Percentiles rank a stretch among this genome's conserved stretches.
Evolutionary conservation across 441 rosid genomes (phyloP).

Genomic region (Gossypium schwendimanii): DNA sequence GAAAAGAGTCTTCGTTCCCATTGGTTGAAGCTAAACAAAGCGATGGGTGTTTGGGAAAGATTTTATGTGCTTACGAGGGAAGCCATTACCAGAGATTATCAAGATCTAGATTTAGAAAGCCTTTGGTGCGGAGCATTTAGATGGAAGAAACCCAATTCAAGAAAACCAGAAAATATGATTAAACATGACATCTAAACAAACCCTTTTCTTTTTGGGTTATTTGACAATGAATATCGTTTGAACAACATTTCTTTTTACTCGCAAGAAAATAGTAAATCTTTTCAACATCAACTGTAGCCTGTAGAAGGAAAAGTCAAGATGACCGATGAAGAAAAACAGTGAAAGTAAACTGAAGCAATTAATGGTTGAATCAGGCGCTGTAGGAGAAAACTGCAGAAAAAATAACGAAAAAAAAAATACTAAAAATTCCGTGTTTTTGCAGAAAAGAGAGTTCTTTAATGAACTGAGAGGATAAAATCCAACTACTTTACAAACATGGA

Average conservation of each 20-base stretch:
- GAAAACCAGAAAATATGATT: constrained; percentile 13
- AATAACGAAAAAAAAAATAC: too few species aligned
- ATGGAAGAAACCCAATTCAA: constrained; percentile 27
- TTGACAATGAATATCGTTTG: background rate
- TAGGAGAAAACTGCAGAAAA: constrained; percentile 4
- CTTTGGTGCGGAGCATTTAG: constrained; percentile 3
- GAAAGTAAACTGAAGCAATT: constrained; percentile 14
- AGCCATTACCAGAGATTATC: constrained; percentile 37
- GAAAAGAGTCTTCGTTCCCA: background rate
- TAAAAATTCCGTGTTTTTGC: background rate
- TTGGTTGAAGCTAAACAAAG: background rate
- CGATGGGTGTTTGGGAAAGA: constrained; percentile 19
- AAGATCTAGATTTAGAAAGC: constrained; percentile 37
- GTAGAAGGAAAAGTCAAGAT: constrained; percentile 1
- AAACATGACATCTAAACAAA: constrained; percentile 20
- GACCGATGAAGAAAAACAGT: background rate
- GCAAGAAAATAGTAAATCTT: constrained; percentile 9
- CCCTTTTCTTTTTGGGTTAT: background rate
- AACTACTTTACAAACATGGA: background rate
- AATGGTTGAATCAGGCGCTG: constrained; percentile 18
- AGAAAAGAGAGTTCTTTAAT: constrained; percentile 9
- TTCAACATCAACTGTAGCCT: background rate
- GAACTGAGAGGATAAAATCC: constrained; percentile 14
- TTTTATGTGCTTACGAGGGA: constrained; percentile 26
- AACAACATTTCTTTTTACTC: background rate